These are phyloP conservation scores for Geotrichum citri-aurantii DNA, from an alignment of 1,139 yeast genomes.

Conservation along the genomic window DNA sequence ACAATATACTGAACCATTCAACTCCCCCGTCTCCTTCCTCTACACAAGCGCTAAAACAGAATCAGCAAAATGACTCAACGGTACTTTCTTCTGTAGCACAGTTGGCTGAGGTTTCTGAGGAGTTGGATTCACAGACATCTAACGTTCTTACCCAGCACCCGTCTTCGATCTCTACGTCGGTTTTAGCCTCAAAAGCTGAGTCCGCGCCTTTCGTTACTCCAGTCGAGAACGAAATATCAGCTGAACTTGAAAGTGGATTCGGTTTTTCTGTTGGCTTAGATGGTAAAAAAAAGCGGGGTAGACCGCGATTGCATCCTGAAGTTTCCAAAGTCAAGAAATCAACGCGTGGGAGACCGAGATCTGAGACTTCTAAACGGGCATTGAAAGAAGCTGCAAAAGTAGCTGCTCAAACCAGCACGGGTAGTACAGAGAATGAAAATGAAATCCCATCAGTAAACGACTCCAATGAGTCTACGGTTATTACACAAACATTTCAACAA, in stretches of 20 bases:
- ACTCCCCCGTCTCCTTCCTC: not conserved
- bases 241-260: not conserved
- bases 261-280: not conserved
- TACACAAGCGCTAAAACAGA: not conserved
- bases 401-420: not conserved
- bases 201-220: not conserved
- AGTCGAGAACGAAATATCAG: not conserved
- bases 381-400: constrained; percentile 10
- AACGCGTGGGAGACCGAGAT: constrained; percentile 16
- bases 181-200: not conserved
- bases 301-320: constrained; percentile 10
- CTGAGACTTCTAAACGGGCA: constrained; percentile 17
- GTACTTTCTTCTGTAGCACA: not conserved
- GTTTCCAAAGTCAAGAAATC: constrained; percentile 4
- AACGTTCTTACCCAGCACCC: not conserved
- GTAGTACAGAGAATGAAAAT: not conserved
- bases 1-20: not conserved
- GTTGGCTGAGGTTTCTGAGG: not conserved
- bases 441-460: not conserved
- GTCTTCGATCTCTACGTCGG: not conserved
- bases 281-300: constrained; percentile 13
- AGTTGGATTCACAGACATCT: not conserved
- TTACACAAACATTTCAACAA: not conserved
- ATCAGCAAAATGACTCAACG: not conserved
- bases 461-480: not conserved